Evolutionary conservation across 169 alveolate species (phyloP), one percentile per base, ranked within the genome.

Genomic region (Plasmodium berghei): DNA sequence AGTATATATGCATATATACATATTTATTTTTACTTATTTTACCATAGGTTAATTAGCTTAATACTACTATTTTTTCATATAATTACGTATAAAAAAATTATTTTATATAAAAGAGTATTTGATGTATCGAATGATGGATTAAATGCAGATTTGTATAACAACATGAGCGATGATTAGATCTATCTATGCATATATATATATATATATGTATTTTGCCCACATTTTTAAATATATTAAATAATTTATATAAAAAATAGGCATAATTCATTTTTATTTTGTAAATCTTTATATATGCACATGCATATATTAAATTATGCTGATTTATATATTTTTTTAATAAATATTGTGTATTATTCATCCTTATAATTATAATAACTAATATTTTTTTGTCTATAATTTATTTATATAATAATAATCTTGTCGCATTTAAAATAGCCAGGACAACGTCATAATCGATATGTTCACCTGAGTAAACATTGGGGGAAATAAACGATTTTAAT

Each of bases 51-150:
- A 10, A 80, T 80, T 46, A 80, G 58, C 62, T 61, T 80, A 45
- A 80, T 80, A 80, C 61, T 80, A 48, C 59, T 80, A 62, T 80
- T 80, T 52, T 67, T 80, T 80, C 83, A 67, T 54, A 66, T 80
- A 80, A 67, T 80, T 6, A 58, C 56, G 12, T 80, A 80, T 58
- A 64, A 80, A 80, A 80, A 80, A 40, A 83, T 80, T 40, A n/a
- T 80, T 26, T 67, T 83, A 20, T 80, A 56, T 61, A 80, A 80
- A 62, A 80, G 90, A 61, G 56, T 67, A 28, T 80, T 80, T 80
- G 90, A 80, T 24, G 90, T 67, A 56, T 40, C 28, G 55, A 26
- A 22, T 22, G 90, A 80, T 48, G 90, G 69, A 12, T 54, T 80
- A 22, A 80, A 55, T 66, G 83, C 56, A 67, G 90, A 80, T 58